These are phyloP conservation scores for Neofusicoccum cordaticola DNA, from an alignment of 2,329 filamentous ascomycete species.

Conservation along the genomic window DNA sequence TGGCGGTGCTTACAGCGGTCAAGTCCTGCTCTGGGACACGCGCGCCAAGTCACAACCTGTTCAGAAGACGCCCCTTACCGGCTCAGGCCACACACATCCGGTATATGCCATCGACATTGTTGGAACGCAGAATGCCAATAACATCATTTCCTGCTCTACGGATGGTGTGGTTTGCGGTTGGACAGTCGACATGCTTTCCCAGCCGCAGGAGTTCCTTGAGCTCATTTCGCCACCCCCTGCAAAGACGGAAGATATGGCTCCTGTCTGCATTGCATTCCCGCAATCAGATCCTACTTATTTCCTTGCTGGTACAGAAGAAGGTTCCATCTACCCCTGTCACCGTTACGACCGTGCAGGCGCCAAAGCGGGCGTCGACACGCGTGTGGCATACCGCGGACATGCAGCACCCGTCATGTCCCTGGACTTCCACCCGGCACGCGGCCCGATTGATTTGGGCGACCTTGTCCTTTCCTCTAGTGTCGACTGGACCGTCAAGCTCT, in stretches of 20 bases:
- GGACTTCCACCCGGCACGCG: constrained; percentile 89
- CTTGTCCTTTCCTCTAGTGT: constrained; percentile 87
- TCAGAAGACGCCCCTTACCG: constrained; percentile 92
- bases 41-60: constrained; percentile 78
- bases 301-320: constrained; percentile 94
- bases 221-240: constrained; percentile 76
- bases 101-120: constrained; percentile 95
- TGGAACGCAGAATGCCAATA: constrained; percentile 97
- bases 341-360: constrained; percentile 95
- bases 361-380: constrained; percentile 89
- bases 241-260: constrained; percentile 88
- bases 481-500: constrained; percentile 96
- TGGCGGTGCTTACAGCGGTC: constrained; percentile 92
- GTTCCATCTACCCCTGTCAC: constrained; percentile 93
- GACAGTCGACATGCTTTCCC: constrained; percentile 96
- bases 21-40: constrained; percentile 96
- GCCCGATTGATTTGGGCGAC: constrained; percentile 90
- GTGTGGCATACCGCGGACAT: constrained; percentile 85
- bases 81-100: constrained; percentile 91
- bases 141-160: constrained; percentile 94
- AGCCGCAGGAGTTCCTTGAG: constrained; percentile 91
- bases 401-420: constrained; percentile 93
- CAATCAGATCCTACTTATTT: constrained; percentile 96
- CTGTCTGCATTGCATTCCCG: constrained; percentile 92
- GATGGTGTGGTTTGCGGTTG: constrained; percentile 96